Conservation (phyloP, 345 rosid species). For the Eucalyptus marginata region DNA sequence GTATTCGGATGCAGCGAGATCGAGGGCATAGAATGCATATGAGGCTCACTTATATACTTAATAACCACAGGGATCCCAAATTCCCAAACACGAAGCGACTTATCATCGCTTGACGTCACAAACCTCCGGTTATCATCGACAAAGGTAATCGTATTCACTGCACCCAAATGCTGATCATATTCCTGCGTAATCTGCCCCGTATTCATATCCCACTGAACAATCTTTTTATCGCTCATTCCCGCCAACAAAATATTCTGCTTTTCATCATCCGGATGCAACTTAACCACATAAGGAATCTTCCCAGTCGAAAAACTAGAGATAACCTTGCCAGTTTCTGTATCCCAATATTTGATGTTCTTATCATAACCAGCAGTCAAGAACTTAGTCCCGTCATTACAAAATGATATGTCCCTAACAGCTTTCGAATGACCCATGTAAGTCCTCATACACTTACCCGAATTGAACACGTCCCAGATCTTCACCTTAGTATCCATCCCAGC, state of each 20-base stretch:
- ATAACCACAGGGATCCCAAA: constrained; percentile 97
- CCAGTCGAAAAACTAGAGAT: constrained; percentile 86
- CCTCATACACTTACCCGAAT: constrained; percentile 96
- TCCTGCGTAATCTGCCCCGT: constrained; percentile 82
- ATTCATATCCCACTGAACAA: constrained; percentile 99
- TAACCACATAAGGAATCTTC: constrained; percentile 88
- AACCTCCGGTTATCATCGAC: constrained; percentile 93
- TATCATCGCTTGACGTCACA: constrained; percentile 96
- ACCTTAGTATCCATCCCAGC: constrained; percentile 97
- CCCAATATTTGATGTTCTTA: constrained; percentile 96
- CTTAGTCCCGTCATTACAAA: constrained; percentile 90
- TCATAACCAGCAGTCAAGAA: constrained; percentile 93
- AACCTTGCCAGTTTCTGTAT: constrained; percentile 93
- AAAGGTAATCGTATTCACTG: constrained; percentile 93
- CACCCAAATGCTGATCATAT: constrained; percentile 86
- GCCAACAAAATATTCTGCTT: constrained; percentile 94
- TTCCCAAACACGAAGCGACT: constrained; percentile 98
- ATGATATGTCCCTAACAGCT: constrained; percentile 92
- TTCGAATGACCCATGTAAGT: constrained; percentile 97
- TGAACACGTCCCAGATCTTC: constrained; percentile 98
- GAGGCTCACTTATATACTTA: constrained; percentile 98
- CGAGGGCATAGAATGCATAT: constrained; percentile 98
- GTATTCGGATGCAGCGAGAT: constrained; percentile 85
- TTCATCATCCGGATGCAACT: constrained; percentile 88
- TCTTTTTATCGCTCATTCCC: constrained; percentile 99